Conservation (phyloP, 805 yeast genomes). For the Ogataea pignaliae region DNA sequence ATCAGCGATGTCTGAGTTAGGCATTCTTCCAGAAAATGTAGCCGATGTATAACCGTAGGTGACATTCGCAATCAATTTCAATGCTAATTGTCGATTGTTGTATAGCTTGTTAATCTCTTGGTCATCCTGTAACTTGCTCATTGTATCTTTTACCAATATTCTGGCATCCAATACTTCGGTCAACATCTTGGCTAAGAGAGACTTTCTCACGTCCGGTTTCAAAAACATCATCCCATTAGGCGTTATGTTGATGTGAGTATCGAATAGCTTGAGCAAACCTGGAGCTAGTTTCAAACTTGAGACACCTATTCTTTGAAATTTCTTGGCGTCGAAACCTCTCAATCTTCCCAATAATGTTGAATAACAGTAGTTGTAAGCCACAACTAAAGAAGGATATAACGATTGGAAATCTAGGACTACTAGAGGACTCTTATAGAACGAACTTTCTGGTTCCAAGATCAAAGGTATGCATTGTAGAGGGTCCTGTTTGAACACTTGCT, state of each 20-base stretch:
- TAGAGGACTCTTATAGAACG: slow-evolving; percentile 81
- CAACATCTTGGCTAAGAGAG: slow-evolving; percentile 78
- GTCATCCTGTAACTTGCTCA: slow-evolving; percentile 49
- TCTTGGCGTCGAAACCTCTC: slow-evolving; percentile 43
- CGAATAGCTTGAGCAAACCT: slow-evolving; percentile 51
- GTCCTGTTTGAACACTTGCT: slow-evolving; percentile 77
- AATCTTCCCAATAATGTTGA: slow-evolving; percentile 67
- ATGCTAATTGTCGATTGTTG: slow-evolving; percentile 77
- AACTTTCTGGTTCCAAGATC: slow-evolving; percentile 88
- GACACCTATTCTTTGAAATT: slow-evolving; percentile 50
- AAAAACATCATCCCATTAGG: slow-evolving; percentile 88
- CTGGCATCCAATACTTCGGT: slow-evolving; percentile 78
- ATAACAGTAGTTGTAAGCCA: slow-evolving; percentile 86
- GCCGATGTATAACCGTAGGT: slow-evolving; percentile 97
- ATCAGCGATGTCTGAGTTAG: slow-evolving; percentile 92
- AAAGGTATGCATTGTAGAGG: slow-evolving; percentile 85
- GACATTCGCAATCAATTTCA: slow-evolving; percentile 89
- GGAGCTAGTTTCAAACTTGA: slow-evolving; percentile 44
- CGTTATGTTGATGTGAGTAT: slow-evolving; percentile 58
- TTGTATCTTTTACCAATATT: slow-evolving; percentile 70
- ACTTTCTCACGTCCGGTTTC: slow-evolving; percentile 58
- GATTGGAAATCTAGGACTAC: slow-evolving; percentile 92
- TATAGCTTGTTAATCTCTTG: slow-evolving; percentile 49
- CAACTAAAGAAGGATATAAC: slow-evolving; percentile 85
- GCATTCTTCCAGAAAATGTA: slow-evolving; percentile 94